Conservation (phyloP, 2,329 filamentous ascomycete genomes). For the Harringtonia aguacate region DNA sequence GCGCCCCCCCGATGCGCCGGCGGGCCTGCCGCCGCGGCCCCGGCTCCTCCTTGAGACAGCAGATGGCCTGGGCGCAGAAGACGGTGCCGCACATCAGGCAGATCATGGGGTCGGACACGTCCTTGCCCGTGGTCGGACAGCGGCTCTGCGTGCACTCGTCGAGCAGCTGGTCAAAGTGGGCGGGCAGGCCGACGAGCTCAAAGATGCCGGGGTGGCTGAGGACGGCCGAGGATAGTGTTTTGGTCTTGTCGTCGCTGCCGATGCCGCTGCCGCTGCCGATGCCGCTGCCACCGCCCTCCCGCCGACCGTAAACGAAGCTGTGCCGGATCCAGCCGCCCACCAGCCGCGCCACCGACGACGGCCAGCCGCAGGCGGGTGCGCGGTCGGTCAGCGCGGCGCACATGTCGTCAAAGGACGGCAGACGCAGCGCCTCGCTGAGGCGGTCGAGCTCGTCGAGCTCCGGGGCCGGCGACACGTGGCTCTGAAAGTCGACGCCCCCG, state of each 20-base stretch:
- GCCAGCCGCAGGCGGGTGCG: conserved; percentile 35
- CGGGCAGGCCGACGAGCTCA: conserved; percentile 84
- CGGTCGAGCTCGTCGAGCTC: conserved; percentile 72
- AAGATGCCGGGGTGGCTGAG: conserved; percentile 81
- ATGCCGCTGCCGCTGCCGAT: conserved; percentile 2
- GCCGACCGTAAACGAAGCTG: conserved; percentile 20
- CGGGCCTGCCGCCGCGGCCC: conserved; percentile 27
- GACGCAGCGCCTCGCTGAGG: conserved; percentile 60
- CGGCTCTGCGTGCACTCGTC: conserved; percentile 77
- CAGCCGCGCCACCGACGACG: conserved; percentile 30
- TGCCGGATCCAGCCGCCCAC: conserved; percentile 66
- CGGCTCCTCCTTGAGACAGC: conserved; percentile 61
- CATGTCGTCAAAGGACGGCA: conserved; percentile 73
- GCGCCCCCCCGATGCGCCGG: conserved; percentile 64
- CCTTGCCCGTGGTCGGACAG: conserved; percentile 85
- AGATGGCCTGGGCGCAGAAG: conserved; percentile 88
- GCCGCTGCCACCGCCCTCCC: no score
- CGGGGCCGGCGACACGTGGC: conserved; percentile 49
- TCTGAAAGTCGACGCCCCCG: conserved; percentile 79
- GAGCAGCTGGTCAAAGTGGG: conserved; percentile 84
- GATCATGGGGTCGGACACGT: conserved; percentile 79
- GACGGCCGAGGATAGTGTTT: conserved; percentile 32
- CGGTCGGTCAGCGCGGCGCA: conserved; percentile 46
- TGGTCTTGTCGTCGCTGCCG: neutral
- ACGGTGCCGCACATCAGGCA: conserved; percentile 96